Evolutionary conservation across 106 monocot genomes (phyloP).

Genomic region (Posidonia australis): DNA sequence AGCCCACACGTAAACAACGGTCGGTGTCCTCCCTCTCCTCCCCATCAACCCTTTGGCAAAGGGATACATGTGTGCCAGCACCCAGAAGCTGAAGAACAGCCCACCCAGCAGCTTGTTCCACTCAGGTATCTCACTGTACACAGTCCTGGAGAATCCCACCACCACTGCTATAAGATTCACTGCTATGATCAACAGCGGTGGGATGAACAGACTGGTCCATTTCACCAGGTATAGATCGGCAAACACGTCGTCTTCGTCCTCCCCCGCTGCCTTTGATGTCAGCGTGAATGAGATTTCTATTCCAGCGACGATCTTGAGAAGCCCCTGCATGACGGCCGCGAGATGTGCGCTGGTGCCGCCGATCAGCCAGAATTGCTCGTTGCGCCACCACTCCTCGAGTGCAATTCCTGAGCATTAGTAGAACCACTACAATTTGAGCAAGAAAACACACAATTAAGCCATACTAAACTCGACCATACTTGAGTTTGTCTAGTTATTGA

Average conservation of each 20-base stretch:
- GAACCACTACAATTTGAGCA: neutral
- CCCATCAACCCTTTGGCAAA: constrained; percentile 19
- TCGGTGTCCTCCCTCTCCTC: constrained; percentile 13
- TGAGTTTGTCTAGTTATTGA: no score
- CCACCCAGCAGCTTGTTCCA: constrained; percentile 28
- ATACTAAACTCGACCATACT: no score
- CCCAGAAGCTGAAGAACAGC: constrained; percentile 23
- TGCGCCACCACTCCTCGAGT: constrained; percentile 27
- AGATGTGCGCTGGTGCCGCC: constrained; percentile 29
- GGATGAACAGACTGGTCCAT: constrained; percentile 29
- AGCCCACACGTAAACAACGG: constrained; percentile 14
- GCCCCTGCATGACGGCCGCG: constrained; percentile 23
- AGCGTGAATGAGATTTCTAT: constrained; percentile 29
- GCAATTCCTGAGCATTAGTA: constrained; percentile 10
- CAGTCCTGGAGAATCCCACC: constrained; percentile 16
- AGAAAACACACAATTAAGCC: no score
- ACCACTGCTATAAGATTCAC: constrained; percentile 17
- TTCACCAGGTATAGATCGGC: constrained; percentile 27
- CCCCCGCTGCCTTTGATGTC: constrained; percentile 17
- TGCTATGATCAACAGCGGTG: constrained; percentile 18
- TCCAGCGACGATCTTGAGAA: constrained; percentile 24
- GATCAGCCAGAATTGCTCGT: constrained; percentile 38
- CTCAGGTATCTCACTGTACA: constrained; percentile 27
- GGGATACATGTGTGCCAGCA: constrained; percentile 16
- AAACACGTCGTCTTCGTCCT: constrained; percentile 29